Percentiles rank a stretch among this genome's conserved stretches.
Evolutionary conservation across 768 basidiomycete species (phyloP).

Genomic region (Phanerodontia chrysosporium): DNA sequence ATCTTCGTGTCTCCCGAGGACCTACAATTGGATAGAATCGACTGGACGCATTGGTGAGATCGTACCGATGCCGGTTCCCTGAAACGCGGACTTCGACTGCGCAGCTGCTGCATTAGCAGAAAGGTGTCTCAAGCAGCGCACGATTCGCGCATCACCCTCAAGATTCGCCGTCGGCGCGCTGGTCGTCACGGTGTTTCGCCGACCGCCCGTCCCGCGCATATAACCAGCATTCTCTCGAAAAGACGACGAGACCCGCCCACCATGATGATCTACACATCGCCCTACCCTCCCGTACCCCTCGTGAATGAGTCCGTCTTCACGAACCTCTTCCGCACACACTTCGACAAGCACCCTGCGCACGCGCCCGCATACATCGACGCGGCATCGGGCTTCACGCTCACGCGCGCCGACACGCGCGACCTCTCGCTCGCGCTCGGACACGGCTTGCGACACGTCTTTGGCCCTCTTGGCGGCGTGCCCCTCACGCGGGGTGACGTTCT

Average conservation of each 20-base stretch:
- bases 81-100: too few species aligned
- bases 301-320: conserved; percentile 44
- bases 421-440: conserved; percentile 53
- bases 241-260: neutral
- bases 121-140: too few species aligned
- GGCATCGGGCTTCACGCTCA: conserved; percentile 47
- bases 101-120: too few species aligned
- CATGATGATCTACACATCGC: conserved; percentile 43
- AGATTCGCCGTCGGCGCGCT: too few species aligned
- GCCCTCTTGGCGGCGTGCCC: conserved; percentile 17
- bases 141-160: too few species aligned
- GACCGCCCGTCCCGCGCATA: too few species aligned
- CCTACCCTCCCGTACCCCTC: conserved; percentile 34
- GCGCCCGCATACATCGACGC: conserved; percentile 65
- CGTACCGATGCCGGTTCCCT: too few species aligned
- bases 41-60: too few species aligned
- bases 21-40: too few species aligned
- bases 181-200: too few species aligned
- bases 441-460: conserved; percentile 42
- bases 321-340: conserved; percentile 36
- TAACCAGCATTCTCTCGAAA: neutral
- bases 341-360: conserved; percentile 16
- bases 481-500: conserved; percentile 52
- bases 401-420: conserved; percentile 49
- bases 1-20: too few species aligned